Percentiles rank a stretch among this genome's conserved stretches.
These are phyloP conservation scores for Russula compacta DNA, from an alignment of 768 basidiomycete species.

Conservation along the genomic window DNA sequence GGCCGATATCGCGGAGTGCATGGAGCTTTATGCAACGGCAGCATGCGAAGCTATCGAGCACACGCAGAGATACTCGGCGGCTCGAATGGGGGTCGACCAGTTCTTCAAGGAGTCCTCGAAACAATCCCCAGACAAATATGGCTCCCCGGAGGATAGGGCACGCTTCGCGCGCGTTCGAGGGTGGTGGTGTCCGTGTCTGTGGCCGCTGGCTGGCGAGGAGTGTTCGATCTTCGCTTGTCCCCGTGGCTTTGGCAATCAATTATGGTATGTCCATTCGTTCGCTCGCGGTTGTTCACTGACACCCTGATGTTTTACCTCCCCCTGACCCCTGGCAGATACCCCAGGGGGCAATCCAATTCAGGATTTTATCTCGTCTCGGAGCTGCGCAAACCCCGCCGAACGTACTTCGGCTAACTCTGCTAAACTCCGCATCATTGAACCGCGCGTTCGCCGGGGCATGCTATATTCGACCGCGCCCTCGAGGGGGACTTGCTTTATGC, in stretches of 20 bases:
- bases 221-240: conserved; percentile 32
- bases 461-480: not conserved
- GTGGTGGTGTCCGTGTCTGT: conserved; percentile 32
- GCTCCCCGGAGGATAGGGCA: conserved; percentile 38
- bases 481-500: conserved; percentile 31
- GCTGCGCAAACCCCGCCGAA: conserved; percentile 30
- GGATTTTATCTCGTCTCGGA: conserved; percentile 37
- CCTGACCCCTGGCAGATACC: conserved; percentile 28
- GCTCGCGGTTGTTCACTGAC: not conserved
- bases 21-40: conserved; percentile 36
- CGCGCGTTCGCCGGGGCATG: conserved; percentile 17
- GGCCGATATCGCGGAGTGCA: conserved; percentile 42
- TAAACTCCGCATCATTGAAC: conserved; percentile 32
- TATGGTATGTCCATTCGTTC: not conserved
- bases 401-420: conserved; percentile 35
- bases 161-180: conserved; percentile 36
- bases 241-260: conserved; percentile 24
- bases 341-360: conserved; percentile 46
- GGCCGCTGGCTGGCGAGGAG: conserved; percentile 38
- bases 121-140: conserved; percentile 43
- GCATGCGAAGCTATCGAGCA: conserved; percentile 9
- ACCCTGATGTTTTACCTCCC: not conserved
- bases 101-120: no score
- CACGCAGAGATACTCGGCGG: conserved; percentile 30
- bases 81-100: conserved; percentile 33